Evolutionary conservation across 495 filamentous ascomycete genomes (phyloP), one percentile per base, ranked within the genome.

Genomic region (Viridothelium virens): DNA sequence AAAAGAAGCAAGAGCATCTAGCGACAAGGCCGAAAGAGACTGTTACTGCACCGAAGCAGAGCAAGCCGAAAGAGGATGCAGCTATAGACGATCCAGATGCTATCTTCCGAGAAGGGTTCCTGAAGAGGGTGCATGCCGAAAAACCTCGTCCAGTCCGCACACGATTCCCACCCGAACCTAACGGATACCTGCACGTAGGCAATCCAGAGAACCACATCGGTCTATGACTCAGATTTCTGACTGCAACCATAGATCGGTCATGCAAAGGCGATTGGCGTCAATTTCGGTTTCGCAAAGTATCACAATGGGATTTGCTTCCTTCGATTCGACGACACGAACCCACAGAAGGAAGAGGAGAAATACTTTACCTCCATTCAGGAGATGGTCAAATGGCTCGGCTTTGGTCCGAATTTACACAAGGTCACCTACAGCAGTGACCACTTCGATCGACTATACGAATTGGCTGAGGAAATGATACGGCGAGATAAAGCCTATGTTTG

Each of bases 191-290:
- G 14, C 92, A 96, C 72, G 90, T 96, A 72, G 92, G 92, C 25
- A 25, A 25, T 25, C 25, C 25, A 25, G 25, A 25, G 25, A 25
- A 25, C 25, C 25, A 25, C 25, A 25, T 25, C 25, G 1, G 1
- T 25, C 25, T 25, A 25, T n/a, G n/a, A n/a, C 25, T 25, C 25
- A 25, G 25, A 25, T 25, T 25, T 25, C 25, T 25, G 25, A 25
- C 25, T 25, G 25, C 25, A 25, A 25, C 25, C 25, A 25, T 25
- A 25, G 25, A 25, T 25, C 25, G 25, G 25, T 25, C 94, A 97
- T 74, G 87, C 86, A 69, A 97, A 97, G 79, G 94, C 94, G n/a
- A 97, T 98, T 76, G 86, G 91, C 0, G 84, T 97, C 71, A 98
- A 97, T 78, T 97, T 97, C 74, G 95, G 94, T 0, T 97, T 96